Conservation (phyloP, 2,329 filamentous ascomycete species). For the Fusarium musae region DNA sequence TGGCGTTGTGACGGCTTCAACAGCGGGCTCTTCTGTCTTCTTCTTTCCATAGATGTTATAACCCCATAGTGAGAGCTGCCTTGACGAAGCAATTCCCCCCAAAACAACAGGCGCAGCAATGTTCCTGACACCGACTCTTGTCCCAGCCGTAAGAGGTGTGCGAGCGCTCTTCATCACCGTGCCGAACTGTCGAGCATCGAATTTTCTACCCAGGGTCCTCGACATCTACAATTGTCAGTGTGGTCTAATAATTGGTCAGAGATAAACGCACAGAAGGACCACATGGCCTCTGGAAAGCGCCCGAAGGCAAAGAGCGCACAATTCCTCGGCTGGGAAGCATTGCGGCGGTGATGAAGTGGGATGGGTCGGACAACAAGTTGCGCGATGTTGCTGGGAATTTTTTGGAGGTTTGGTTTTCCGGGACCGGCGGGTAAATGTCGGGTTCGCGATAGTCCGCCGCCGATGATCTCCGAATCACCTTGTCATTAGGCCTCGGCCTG, state of each 20-base stretch:
- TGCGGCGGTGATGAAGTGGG: conserved; percentile 42
- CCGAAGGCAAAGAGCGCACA: conserved; percentile 52
- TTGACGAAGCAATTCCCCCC: conserved; percentile 47
- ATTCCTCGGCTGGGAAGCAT: conserved; percentile 61
- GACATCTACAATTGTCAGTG: conserved; percentile 33
- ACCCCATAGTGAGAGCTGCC: conserved; percentile 51
- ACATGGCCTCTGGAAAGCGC: conserved; percentile 46
- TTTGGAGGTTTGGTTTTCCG: conserved; percentile 43
- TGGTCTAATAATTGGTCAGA: background rate
- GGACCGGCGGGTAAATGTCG: conserved; percentile 51
- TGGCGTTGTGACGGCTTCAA: conserved; percentile 26
- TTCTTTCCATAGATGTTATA: conserved; percentile 43
- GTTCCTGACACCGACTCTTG: conserved; percentile 38
- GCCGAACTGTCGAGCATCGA: conserved; percentile 52
- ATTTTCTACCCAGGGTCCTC: conserved; percentile 45
- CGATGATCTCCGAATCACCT: conserved; percentile 16
- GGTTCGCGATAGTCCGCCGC: conserved; percentile 35
- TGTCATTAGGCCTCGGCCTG: conserved; percentile 17
- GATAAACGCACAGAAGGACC: conserved; percentile 45
- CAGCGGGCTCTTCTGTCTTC: conserved; percentile 37
- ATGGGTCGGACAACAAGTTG: conserved; percentile 26
- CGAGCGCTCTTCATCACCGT: conserved; percentile 44
- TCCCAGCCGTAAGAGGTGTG: conserved; percentile 32
- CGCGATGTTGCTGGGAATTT: conserved; percentile 37
- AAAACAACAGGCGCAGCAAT: conserved; percentile 45